These are phyloP conservation scores for Scleroderma citrinum DNA, from an alignment of 768 basidiomycete genomes.

Conservation along the genomic window DNA sequence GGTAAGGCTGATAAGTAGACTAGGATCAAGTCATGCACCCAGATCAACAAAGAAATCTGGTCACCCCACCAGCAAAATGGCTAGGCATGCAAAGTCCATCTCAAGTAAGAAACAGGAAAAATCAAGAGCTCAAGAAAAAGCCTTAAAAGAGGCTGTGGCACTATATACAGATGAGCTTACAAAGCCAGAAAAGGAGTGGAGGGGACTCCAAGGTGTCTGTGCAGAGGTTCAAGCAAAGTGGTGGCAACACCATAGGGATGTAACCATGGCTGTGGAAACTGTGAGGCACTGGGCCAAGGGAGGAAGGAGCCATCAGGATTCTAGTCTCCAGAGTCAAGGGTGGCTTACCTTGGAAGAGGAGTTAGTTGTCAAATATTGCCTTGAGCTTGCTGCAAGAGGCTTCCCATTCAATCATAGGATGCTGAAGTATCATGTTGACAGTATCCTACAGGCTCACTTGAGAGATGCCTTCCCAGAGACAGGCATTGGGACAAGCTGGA, in stretches of 20 bases:
- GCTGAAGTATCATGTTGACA: conserved; percentile 20
- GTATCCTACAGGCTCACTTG: conserved; percentile 21
- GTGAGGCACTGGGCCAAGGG: conserved; percentile 16
- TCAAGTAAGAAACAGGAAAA: conserved; percentile 5
- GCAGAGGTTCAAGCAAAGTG: conserved; percentile 11
- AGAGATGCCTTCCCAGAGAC: conserved; percentile 28
- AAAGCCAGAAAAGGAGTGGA: background rate
- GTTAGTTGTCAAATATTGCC: conserved; percentile 13
- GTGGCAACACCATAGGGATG: conserved; percentile 3
- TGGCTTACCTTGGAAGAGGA: conserved; percentile 10
- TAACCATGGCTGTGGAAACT: conserved; percentile 17
- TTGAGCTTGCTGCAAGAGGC: conserved; percentile 19
- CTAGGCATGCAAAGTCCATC: conserved; percentile 10
- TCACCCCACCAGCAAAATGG: too few relatives aligned
- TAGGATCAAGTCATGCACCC: too few relatives aligned
- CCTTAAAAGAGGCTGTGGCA: conserved; percentile 7
- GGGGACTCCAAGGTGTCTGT: conserved; percentile 6
- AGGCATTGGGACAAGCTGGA: too few relatives aligned
- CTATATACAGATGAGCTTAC: conserved; percentile 4
- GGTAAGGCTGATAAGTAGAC: too few relatives aligned
- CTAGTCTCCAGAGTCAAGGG: too few relatives aligned
- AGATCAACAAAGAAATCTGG: too few relatives aligned
- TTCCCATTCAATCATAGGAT: conserved; percentile 23
- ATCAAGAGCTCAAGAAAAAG: conserved; percentile 9
- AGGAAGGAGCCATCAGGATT: conserved; percentile 6